Percentiles rank a stretch among this genome's conserved stretches.
Evolutionary conservation across 345 rosid species (phyloP).

Genomic region (Salix suchowensis): DNA sequence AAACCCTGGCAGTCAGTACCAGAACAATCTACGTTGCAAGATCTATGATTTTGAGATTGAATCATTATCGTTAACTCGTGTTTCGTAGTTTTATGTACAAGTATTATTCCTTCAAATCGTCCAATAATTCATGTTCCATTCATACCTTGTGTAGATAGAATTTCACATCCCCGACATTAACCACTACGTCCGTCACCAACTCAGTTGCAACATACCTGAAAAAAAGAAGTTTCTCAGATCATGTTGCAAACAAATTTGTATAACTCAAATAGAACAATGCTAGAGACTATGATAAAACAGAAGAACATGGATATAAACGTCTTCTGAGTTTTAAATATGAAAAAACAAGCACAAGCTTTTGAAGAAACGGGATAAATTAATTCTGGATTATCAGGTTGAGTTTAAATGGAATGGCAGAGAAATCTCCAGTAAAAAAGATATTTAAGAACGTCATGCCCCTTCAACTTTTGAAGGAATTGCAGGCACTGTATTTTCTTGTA

Average conservation of each 20-base stretch:
- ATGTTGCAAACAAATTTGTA: neutral
- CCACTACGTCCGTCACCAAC: constrained; percentile 52
- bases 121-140: neutral
- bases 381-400: too few relatives aligned
- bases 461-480: too few relatives aligned
- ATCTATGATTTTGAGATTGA: neutral
- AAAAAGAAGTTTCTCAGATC: constrained; percentile 5
- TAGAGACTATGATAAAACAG: too few relatives aligned
- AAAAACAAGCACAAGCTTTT: too few relatives aligned
- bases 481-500: too few relatives aligned
- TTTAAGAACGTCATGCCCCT: too few relatives aligned
- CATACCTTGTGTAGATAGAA: constrained; percentile 74
- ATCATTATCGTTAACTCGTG: too few relatives aligned
- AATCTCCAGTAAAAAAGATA: too few relatives aligned
- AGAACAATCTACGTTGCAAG: neutral
- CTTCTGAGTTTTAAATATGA: neutral
- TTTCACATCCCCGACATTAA: constrained; percentile 50
- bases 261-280: too few relatives aligned
- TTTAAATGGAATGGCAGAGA: too few relatives aligned
- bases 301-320: neutral
- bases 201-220: constrained; percentile 64
- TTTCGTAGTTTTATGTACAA: constrained; percentile 4
- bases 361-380: too few relatives aligned
- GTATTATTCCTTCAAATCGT: too few relatives aligned
- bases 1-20: neutral